Percentiles rank a stretch among this genome's conserved stretches.
Evolutionary conservation across 306 rosid species (phyloP).

Genomic region (Leucaena leucocephala): DNA sequence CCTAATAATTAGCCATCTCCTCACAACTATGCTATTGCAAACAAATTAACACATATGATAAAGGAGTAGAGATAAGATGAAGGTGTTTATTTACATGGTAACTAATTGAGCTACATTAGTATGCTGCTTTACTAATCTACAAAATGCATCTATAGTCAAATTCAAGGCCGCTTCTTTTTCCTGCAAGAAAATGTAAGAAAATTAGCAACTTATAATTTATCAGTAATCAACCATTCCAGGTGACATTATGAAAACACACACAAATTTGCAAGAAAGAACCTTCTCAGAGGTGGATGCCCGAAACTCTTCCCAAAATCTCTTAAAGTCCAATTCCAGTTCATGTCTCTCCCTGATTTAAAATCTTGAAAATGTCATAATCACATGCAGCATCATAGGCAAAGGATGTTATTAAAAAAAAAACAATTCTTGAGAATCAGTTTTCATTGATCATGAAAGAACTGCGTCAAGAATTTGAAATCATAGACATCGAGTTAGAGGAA

Average conservation of each 20-base stretch:
- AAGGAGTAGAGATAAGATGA: conserved; percentile 38
- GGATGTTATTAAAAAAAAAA: conserved; percentile 18
- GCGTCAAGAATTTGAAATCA: conserved; percentile 28
- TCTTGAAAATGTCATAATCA: conserved; percentile 38
- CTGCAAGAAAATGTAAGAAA: conserved; percentile 59
- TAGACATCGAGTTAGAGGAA: conserved; percentile 14
- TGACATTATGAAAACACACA: conserved; percentile 12
- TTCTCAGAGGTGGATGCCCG: conserved; percentile 99
- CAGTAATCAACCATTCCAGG: conserved; percentile 21
- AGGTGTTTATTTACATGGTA: conserved; percentile 68
- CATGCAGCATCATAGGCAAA: conserved; percentile 26
- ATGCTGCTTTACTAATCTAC: conserved; percentile 98
- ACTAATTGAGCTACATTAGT: conserved; percentile 92
- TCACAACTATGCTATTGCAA: conserved; percentile 31
- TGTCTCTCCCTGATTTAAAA: conserved; percentile 80
- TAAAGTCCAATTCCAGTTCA: conserved; percentile 99
- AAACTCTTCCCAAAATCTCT: conserved; percentile 98
- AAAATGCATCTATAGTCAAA: conserved; percentile 87
- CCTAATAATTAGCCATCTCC: neutral
- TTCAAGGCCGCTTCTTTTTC: conserved; percentile 99
- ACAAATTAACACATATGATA: conserved; percentile 35
- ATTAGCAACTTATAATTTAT: conserved; percentile 33
- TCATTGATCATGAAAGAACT: conserved; percentile 1
- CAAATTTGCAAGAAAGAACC: conserved; percentile 56
- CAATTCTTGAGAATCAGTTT: neutral